These are phyloP conservation scores for Solanum bulbocastanum DNA, from an alignment of 257 asterid genomes.

Conservation along the genomic window DNA sequence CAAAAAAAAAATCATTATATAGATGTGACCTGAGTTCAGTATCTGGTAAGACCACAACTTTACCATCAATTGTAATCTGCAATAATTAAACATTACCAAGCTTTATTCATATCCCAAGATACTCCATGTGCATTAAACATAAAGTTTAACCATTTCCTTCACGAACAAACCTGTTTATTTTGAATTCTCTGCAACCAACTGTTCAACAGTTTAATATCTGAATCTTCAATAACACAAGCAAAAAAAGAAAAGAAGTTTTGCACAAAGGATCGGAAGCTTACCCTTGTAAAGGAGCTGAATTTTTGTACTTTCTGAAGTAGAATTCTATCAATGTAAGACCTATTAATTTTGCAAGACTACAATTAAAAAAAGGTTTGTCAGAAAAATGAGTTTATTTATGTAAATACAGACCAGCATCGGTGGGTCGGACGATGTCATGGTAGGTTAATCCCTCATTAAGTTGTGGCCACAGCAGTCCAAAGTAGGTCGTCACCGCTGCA, in stretches of 20 bases:
- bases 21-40: constrained; percentile 49
- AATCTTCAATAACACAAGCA: not conserved
- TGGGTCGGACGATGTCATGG: constrained; percentile 39
- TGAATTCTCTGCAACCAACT: constrained; percentile 97
- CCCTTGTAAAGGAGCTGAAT: constrained; percentile 85
- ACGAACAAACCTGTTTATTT: constrained; percentile 32
- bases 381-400: not conserved
- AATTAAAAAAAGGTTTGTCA: not conserved
- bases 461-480: constrained; percentile 84
- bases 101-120: not conserved
- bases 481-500: not conserved
- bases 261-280: constrained; percentile 2
- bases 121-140: not conserved
- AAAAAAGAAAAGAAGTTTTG: not conserved
- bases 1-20: not conserved
- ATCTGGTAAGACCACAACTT: constrained; percentile 44
- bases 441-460: constrained; percentile 64
- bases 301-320: constrained; percentile 57
- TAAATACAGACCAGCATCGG: constrained; percentile 42
- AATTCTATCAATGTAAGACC: constrained; percentile 61
- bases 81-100: constrained; percentile 2
- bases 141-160: not conserved
- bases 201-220: constrained; percentile 23
- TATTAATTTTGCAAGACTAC: constrained; percentile 3
- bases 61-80: constrained; percentile 66